Evolutionary conservation across 176 grass and related monocot genomes (phyloP).

Genomic region (Eleusine indica): DNA sequence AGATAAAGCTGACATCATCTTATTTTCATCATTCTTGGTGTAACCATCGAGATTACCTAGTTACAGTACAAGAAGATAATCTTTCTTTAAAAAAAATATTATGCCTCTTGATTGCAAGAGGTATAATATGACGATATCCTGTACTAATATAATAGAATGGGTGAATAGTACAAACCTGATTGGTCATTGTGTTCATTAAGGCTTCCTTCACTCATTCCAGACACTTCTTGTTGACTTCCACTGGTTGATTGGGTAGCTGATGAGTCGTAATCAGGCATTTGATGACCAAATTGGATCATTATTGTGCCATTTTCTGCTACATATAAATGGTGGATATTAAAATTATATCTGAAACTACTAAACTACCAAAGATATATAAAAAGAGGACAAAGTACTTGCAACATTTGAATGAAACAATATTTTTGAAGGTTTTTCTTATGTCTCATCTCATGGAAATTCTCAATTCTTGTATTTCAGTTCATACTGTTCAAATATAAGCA

Average conservation of each 20-base stretch:
- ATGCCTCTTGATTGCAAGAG: neutral
- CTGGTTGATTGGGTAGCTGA: conserved; percentile 62
- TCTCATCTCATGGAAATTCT: conserved; percentile 40
- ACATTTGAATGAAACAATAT: conserved; percentile 30
- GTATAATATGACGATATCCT: conserved; percentile 20
- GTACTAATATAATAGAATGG: conserved; percentile 31
- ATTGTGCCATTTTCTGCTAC: conserved; percentile 59
- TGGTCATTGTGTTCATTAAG: conserved; percentile 54
- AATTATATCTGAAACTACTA: conserved; percentile 16
- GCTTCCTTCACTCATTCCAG: conserved; percentile 72
- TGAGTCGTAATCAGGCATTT: conserved; percentile 63
- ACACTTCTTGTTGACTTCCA: conserved; percentile 64
- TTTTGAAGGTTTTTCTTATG: conserved; percentile 40
- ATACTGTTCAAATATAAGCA: conserved; percentile 44
- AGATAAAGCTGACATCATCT: conserved; percentile 76
- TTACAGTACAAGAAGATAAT: neutral
- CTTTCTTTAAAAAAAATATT: neutral
- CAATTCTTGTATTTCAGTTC: conserved; percentile 52
- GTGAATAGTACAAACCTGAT: conserved; percentile 49
- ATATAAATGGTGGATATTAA: neutral
- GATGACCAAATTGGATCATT: conserved; percentile 59
- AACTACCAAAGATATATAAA: neutral
- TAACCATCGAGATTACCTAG: conserved; percentile 59
- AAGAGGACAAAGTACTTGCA: neutral
- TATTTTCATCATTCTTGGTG: conserved; percentile 57